These are phyloP conservation scores for Biscutella laevigata DNA, from an alignment of 441 rosid genomes.

Conservation along the genomic window DNA sequence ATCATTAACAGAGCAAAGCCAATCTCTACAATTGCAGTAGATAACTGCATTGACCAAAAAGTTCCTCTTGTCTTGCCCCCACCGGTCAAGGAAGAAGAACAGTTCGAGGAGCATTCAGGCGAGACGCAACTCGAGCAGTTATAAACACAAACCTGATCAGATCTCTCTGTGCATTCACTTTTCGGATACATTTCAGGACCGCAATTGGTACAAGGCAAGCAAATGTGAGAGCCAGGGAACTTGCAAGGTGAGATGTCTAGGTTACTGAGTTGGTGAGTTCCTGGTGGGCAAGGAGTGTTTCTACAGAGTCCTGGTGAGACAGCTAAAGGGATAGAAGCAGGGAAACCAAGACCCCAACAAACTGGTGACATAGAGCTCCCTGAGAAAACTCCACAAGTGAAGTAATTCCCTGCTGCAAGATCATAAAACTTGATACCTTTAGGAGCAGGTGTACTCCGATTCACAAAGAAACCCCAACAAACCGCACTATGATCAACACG, in stretches of 20 bases:
- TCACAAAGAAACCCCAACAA: conserved; percentile 83
- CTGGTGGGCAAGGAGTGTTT: conserved; percentile 52
- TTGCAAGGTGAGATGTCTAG: conserved; percentile 59
- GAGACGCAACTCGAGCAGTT: conserved; percentile 70
- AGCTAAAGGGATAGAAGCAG: conserved; percentile 71
- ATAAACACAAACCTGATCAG: conserved; percentile 60
- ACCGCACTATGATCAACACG: conserved; percentile 48
- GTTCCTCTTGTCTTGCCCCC: conserved; percentile 37
- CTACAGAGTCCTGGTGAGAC: conserved; percentile 72
- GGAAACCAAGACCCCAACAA: conserved; percentile 94
- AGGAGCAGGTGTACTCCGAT: conserved; percentile 62
- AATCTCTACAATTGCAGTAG: conserved; percentile 64
- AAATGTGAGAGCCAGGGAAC: conserved; percentile 43
- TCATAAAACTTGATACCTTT: conserved; percentile 40
- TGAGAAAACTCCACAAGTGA: conserved; percentile 74
- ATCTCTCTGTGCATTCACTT: conserved; percentile 44
- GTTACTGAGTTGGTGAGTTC: conserved; percentile 49
- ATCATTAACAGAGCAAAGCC: conserved; percentile 58
- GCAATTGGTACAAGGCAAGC: conserved; percentile 73
- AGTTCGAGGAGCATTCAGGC: conserved; percentile 64
- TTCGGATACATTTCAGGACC: conserved; percentile 67
- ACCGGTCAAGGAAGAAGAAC: conserved; percentile 40
- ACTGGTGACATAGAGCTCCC: conserved; percentile 54
- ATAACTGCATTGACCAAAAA: conserved; percentile 83
- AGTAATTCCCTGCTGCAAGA: conserved; percentile 86